Evolutionary conservation across 2,329 filamentous ascomycete genomes (phyloP), one percentile per base, ranked within the genome.

Genomic region (Phoma sp.): DNA sequence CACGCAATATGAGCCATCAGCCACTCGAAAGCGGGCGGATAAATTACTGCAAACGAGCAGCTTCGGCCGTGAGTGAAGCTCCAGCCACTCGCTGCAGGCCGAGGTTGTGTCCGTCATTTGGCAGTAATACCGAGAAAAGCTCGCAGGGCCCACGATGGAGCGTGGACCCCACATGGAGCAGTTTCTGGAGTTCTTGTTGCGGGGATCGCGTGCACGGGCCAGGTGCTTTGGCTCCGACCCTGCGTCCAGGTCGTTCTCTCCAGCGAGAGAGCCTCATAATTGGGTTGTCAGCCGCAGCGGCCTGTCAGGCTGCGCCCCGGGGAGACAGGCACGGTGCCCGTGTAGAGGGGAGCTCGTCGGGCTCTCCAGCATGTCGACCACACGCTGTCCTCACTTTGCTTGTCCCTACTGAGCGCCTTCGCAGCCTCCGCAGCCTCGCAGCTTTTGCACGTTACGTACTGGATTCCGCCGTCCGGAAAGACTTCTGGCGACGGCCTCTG

Each of bases 281-380:
- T 55, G 52, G 52, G 43, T 51, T 55, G 47, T 55, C 52, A 55
- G 52, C 52, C 52, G 52, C 46, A 51, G 52, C 46, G 52, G 52
- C 52, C 29, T 55, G 52, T 55, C 52, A 55, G 52, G 52, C 52
- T 55, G 52, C 52, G 52, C 46, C 46, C 51, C 45, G 33, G 32
- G 45, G 21, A 41, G 43, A 48, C 51, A 29, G 38, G 31, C 39
- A 36, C 40, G 41, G 40, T 46, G 52, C 41, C 36, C 46, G 46
- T 50, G 41, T 35, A 50, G 40, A 50, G 40, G 40, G 36, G n/a
- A 49, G 52, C 43, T 51, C 15, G 29, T 39, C n/a, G 36, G 43
- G 40, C 17, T 41, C 32, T 33, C 41, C 36, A 41, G 6, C 10
- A 51, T 51, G 52, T 46, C 37, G 25, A 41, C 41, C 29, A 44